Evolutionary conservation across 2,329 filamentous ascomycete species (phyloP).

Genomic region (Hypoxylon sp.): DNA sequence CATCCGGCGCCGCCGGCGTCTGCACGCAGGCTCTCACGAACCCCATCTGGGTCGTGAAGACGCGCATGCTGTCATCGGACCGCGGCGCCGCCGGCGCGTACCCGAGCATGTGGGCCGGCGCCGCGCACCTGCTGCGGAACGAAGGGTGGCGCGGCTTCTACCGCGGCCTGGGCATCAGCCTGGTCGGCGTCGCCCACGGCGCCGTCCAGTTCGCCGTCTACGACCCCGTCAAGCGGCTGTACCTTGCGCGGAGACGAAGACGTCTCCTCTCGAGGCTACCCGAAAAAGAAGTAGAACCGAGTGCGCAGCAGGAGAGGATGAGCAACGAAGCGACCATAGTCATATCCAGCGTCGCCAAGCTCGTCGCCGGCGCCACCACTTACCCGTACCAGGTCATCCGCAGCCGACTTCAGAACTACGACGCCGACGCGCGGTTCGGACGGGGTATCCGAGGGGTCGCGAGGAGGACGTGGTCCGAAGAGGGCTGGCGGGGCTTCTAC

Average conservation of each 20-base stretch:
- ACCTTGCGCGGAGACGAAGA: conserved; percentile 60
- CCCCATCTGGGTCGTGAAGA: conserved; percentile 98
- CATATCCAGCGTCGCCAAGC: conserved; percentile 83
- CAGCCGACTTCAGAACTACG: conserved; percentile 88
- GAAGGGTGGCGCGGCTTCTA: conserved; percentile 89
- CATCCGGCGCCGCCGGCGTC: conserved; percentile 77
- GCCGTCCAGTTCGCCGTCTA: conserved; percentile 97
- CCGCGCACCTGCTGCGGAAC: conserved; percentile 70
- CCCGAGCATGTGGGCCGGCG: conserved; percentile 78
- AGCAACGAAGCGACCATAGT: conserved; percentile 82
- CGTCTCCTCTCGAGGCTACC: conserved; percentile 17
- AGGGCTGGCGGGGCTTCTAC: conserved; percentile 88
- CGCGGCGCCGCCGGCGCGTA: conserved; percentile 82
- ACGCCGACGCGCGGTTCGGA: conserved; percentile 79
- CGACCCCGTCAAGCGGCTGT: conserved; percentile 72
- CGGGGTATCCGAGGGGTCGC: conserved; percentile 78
- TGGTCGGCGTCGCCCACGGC: conserved; percentile 90
- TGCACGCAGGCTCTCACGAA: conserved; percentile 88
- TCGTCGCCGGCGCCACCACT: conserved; percentile 88
- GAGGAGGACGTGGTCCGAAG: conserved; percentile 78
- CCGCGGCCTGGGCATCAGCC: conserved; percentile 82
- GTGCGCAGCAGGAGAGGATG: conserved; percentile 59
- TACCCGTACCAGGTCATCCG: conserved; percentile 96
- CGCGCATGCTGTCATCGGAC: conserved; percentile 92
- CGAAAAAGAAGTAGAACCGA: conserved; percentile 46